A percentile compares a stretch with the other conserved stretches of the same genome.
phyloP scores from a whole-genome alignment of 2,329 filamentous ascomycete species.

The Daldinia sp. region DNA sequence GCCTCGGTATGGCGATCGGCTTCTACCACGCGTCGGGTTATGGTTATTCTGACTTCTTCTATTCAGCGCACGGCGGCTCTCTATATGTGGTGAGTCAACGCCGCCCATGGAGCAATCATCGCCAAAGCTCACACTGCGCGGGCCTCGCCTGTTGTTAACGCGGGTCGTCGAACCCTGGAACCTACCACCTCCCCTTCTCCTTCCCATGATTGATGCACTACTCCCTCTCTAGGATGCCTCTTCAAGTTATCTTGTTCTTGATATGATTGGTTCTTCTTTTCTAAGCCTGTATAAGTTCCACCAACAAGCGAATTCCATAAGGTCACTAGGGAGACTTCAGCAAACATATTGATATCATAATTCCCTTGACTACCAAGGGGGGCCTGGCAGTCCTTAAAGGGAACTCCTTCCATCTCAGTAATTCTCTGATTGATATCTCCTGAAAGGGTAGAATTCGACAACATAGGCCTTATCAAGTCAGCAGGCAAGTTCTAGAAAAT shows the following conservation, averaged over 20 bases:
- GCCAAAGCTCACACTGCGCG: conserved; percentile 26
- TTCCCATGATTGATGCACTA: conserved; percentile 31
- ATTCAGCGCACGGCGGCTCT: neutral
- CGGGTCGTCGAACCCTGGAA: neutral
- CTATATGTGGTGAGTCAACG: neutral
- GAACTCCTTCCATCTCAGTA: conserved; percentile 31
- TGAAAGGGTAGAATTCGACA: conserved; percentile 35
- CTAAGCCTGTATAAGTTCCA: neutral
- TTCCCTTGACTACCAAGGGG: neutral
- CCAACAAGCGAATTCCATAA: neutral
- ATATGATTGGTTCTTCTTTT: neutral
- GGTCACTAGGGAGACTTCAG: neutral
- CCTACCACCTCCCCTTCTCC: conserved; percentile 7
- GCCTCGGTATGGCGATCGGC: neutral
- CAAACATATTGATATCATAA: conserved; percentile 20
- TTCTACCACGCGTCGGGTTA: neutral
- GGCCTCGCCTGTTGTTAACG: conserved; percentile 8
- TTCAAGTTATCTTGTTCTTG: neutral
- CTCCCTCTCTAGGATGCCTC: neutral
- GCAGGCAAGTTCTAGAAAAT: conserved; percentile 27
- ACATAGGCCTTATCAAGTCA: conserved; percentile 28
- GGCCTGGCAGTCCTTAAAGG: conserved; percentile 16
- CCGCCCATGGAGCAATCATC: conserved; percentile 40
- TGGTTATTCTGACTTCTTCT: conserved; percentile 7
- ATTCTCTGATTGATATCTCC: neutral